Base-by-base conservation (phyloP, 805 yeast genomes). In the Spathaspora hagerdaliae region DNA sequence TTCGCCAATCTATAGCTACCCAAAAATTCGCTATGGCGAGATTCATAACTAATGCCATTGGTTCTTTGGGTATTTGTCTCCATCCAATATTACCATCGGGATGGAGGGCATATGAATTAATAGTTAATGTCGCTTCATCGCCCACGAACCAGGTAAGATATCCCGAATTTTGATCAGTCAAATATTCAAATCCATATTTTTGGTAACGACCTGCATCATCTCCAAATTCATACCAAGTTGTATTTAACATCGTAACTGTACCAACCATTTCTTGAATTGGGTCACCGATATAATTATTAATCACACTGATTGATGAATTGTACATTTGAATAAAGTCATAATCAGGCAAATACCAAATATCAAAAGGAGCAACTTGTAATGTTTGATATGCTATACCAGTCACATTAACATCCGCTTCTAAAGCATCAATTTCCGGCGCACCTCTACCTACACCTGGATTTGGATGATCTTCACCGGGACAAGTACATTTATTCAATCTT, bases 241-340 rank as follows among this genome's bases (percentile, higher is more conserved):
- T 73, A 63, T 89, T 90, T 54, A 91, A 71, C 2, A 86, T 82
- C 0, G 96, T 77, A 6, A 80, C 77, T 1, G 84, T 95, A 7
- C 96, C 87, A 13, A 91, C 75, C 43, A 96, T 96, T 66, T 91
- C 90, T 69, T 91, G 97, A 65, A 75, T 81, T 1, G 96, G 96
- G 38, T 97, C 96, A 48, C 97, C 98, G 15, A 86, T 74, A 64
- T 87, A 90, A 1, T 87, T 75, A 64, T 91, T 91, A 89, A 89
- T 86, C n/a, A 82, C 61, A 1, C 96, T 85, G 35, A 83, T 69
- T 0, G 85, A 67, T 19, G 55, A 51, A 67, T 91, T 88, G 65
- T 85, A 71, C 50, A 91, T 70, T 59, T 82, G 89, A 45, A 89
- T 60, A 57, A 76, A 90, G 51, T 81, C 78, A 65, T 89, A 89